A percentile compares a stretch with the other conserved stretches of the same genome.
phyloP scores from a whole-genome alignment of 352 stramenopile species.

The Pythium periplocum region DNA sequence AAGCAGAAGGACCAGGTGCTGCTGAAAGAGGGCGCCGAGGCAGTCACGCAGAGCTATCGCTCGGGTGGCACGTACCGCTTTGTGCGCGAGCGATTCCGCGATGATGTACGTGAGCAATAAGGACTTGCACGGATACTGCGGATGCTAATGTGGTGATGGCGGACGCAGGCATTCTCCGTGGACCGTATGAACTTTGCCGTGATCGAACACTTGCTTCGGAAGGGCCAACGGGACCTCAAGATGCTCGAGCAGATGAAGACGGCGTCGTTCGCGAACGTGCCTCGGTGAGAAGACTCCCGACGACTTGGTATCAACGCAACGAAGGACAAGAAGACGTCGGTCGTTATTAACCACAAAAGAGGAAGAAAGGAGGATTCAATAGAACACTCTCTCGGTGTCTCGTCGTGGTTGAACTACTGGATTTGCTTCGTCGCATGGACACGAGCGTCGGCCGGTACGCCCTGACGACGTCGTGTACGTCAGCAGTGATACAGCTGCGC shows the following conservation, averaged over 20 bases:
- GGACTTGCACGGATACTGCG: too few species aligned
- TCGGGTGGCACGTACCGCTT: slow-evolving; percentile 30
- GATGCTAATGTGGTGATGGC: background rate
- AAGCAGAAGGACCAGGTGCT: slow-evolving; percentile 45
- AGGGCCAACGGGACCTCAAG: slow-evolving; percentile 80
- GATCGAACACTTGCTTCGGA: slow-evolving; percentile 84
- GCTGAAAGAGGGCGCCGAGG: slow-evolving; percentile 12
- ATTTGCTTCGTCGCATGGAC: too few species aligned
- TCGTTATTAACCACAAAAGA: too few species aligned
- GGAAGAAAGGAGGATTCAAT: too few species aligned
- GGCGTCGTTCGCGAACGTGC: slow-evolving; percentile 44
- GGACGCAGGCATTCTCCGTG: slow-evolving; percentile 38
- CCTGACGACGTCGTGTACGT: too few species aligned
- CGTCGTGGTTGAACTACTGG: too few species aligned
- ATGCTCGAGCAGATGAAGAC: slow-evolving; percentile 67
- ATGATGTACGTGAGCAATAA: slow-evolving; percentile 36
- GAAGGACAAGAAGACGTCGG: too few species aligned
- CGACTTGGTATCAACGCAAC: too few species aligned
- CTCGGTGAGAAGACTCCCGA: background rate
- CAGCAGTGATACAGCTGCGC: too few species aligned
- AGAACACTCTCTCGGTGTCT: too few species aligned
- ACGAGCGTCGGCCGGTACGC: too few species aligned
- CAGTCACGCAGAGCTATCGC: background rate
- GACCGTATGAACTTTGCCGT: slow-evolving; percentile 69
- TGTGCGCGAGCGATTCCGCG: slow-evolving; percentile 74